Percentiles rank a stretch among this genome's conserved stretches.
Evolutionary conservation across 192 early-diverging fungal species (phyloP).

Genomic region (Entomortierella lignicola): DNA sequence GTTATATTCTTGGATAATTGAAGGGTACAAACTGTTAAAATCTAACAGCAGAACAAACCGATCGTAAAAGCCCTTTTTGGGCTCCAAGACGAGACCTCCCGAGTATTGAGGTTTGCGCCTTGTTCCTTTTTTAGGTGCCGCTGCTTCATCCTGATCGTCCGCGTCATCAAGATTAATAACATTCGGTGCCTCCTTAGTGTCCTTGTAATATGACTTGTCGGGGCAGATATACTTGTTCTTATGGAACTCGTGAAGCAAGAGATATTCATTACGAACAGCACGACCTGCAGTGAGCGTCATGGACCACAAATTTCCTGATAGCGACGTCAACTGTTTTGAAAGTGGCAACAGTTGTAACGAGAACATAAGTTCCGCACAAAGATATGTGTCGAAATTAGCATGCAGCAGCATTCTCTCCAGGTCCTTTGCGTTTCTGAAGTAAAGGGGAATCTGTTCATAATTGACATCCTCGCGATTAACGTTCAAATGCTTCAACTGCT

Average conservation of each 20-base stretch:
- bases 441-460: conserved; percentile 76
- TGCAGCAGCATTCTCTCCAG: conserved; percentile 83
- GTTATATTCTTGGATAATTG: conserved; percentile 99
- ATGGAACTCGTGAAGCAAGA: conserved; percentile 97
- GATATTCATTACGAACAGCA: conserved; percentile 95
- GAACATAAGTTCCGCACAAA: conserved; percentile 87
- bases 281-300: conserved; percentile 89
- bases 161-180: conserved; percentile 35
- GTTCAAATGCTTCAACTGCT: conserved; percentile 83
- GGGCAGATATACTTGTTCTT: conserved; percentile 91
- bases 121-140: conserved; percentile 56
- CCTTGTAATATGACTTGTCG: conserved; percentile 71
- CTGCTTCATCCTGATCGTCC: conserved; percentile 44
- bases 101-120: conserved; percentile 91
- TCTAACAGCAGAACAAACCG: conserved; percentile 94
- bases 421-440: conserved; percentile 70
- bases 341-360: conserved; percentile 91
- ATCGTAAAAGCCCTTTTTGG: conserved; percentile 97
- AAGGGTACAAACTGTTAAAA: conserved; percentile 99
- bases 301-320: conserved; percentile 97
- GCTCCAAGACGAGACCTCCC: conserved; percentile 97
- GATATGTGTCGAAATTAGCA: conserved; percentile 83
- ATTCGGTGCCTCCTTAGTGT: conserved; percentile 20
- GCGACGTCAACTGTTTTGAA: conserved; percentile 89
- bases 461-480: conserved; percentile 88